phyloP scores from a whole-genome alignment of 768 basidiomycete genomes.

The Termitomyces sp. region DNA sequence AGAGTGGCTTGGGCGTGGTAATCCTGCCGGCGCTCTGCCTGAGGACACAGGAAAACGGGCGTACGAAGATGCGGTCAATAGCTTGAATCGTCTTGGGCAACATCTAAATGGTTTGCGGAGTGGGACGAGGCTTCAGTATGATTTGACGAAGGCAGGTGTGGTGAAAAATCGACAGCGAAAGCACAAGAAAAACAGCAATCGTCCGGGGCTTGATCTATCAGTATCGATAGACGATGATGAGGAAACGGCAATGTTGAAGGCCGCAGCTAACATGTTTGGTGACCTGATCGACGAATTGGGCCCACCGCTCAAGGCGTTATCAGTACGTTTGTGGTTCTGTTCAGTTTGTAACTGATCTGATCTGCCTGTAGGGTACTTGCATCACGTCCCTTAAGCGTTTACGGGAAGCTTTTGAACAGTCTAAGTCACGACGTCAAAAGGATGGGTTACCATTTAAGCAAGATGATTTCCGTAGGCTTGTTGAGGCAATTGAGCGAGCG shows the following conservation, averaged over 20 bases:
- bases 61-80: slow-evolving; percentile 84
- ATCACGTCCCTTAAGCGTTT: slow-evolving; percentile 57
- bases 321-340: slow-evolving; percentile 40
- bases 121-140: slow-evolving; percentile 79
- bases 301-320: slow-evolving; percentile 68
- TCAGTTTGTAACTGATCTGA: not conserved
- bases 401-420: slow-evolving; percentile 57
- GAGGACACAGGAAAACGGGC: slow-evolving; percentile 40
- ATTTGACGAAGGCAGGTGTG: slow-evolving; percentile 60
- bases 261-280: slow-evolving; percentile 72
- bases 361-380: slow-evolving; percentile 47
- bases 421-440: slow-evolving; percentile 24
- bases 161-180: slow-evolving; percentile 17
- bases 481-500: slow-evolving; percentile 63
- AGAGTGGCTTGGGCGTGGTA: slow-evolving; percentile 56
- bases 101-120: slow-evolving; percentile 88
- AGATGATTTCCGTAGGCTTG: slow-evolving; percentile 60
- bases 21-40: slow-evolving; percentile 20
- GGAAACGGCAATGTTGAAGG: slow-evolving; percentile 43
- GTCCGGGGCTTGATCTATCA: slow-evolving; percentile 4
- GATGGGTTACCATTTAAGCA: slow-evolving; percentile 34
- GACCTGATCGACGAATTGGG: slow-evolving; percentile 77
- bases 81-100: slow-evolving; percentile 86
- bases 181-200: slow-evolving; percentile 14
- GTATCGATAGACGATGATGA: slow-evolving; percentile 22